phyloP scores from a whole-genome alignment of 805 yeast species.

The Clavispora vitiphila region DNA sequence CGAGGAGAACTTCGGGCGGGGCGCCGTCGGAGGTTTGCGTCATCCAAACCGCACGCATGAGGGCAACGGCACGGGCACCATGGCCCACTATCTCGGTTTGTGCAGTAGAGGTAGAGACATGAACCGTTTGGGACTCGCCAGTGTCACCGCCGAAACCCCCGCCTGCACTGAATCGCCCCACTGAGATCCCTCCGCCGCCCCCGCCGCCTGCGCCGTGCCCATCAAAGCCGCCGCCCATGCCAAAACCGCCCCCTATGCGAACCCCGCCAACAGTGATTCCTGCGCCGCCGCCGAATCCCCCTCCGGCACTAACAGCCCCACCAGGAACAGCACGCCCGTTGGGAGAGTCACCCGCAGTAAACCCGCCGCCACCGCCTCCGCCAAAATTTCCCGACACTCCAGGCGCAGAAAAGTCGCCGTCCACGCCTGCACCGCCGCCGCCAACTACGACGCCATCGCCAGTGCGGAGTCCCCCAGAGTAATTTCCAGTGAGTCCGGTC shows the following conservation, averaged over 20 bases:
- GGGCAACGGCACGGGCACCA: background rate
- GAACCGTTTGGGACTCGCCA: background rate
- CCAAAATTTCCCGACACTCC: background rate
- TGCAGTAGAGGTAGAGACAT: too few relatives aligned
- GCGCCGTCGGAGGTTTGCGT: background rate
- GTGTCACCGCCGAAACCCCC: background rate
- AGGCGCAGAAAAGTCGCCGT: background rate
- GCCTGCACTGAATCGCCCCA: background rate
- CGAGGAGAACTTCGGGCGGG: background rate
- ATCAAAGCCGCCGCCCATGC: background rate
- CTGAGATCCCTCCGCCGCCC: background rate
- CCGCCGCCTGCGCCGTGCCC: background rate
- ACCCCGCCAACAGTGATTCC: background rate
- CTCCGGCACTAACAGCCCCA: background rate
- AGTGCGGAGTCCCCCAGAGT: slow-evolving; percentile 1
- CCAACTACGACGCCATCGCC: background rate
- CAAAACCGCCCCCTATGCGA: background rate
- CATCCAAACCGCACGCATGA: background rate
- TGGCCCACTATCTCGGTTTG: too few relatives aligned
- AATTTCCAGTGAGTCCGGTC: too few relatives aligned
- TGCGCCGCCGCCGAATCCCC: background rate
- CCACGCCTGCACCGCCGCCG: background rate
- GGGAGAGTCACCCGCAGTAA: background rate
- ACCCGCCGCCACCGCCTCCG: slow-evolving; percentile 7
- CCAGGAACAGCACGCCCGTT: too few relatives aligned